These are phyloP conservation scores for Diaporthe nobilis DNA, from an alignment of 2,329 filamentous ascomycete species.

Conservation along the genomic window DNA sequence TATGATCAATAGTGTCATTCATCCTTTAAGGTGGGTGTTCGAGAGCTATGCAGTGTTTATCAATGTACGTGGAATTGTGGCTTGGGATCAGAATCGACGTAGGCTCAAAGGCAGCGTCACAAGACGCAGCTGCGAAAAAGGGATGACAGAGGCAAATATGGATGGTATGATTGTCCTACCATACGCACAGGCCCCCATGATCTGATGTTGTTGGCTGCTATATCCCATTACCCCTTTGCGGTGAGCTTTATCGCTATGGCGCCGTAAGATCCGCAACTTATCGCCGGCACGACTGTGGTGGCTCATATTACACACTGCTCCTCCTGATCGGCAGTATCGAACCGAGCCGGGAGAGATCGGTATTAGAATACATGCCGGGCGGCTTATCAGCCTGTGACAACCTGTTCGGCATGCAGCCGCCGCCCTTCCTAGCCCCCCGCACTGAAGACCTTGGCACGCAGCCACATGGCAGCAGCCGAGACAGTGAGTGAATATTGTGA, in stretches of 20 bases:
- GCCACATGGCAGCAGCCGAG: background rate
- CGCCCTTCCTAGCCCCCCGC: background rate
- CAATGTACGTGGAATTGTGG: background rate
- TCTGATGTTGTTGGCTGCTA: background rate
- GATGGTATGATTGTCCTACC: background rate
- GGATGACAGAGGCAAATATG: background rate
- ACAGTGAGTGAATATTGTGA: background rate
- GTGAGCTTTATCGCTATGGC: background rate
- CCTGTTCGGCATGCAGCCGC: slow-evolving; percentile 2
- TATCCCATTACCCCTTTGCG: background rate
- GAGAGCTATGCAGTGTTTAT: background rate
- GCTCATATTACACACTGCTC: background rate
- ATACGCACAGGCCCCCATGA: background rate
- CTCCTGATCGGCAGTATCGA: background rate
- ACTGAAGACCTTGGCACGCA: background rate
- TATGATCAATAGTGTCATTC: background rate
- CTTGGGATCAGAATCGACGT: background rate
- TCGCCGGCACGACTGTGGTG: slow-evolving; percentile 2
- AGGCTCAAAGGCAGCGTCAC: background rate
- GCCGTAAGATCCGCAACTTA: background rate
- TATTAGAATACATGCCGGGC: slow-evolving; percentile 3
- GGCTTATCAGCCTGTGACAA: slow-evolving; percentile 1
- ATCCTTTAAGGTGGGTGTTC: background rate
- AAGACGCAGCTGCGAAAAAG: background rate
- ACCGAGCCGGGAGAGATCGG: slow-evolving; percentile 13